Evolutionary conservation across 2,329 filamentous ascomycete genomes (phyloP).

Genomic region (Ophiostoma sp.): DNA sequence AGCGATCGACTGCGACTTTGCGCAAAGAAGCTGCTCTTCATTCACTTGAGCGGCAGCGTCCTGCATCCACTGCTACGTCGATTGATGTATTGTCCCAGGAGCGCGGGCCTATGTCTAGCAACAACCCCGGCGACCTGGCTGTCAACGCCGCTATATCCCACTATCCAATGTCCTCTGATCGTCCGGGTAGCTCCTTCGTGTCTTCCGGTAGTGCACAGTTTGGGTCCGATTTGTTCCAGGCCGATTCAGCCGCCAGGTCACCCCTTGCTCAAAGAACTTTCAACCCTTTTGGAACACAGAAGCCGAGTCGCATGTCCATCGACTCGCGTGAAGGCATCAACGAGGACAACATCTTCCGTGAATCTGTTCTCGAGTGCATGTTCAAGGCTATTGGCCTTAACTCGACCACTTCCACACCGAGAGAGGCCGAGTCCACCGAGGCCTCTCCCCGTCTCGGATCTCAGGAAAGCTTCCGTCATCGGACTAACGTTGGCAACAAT

Average conservation of each 20-base stretch:
- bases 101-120: slow-evolving; percentile 42
- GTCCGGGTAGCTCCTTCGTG: slow-evolving; percentile 32
- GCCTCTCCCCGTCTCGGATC: slow-evolving; percentile 79
- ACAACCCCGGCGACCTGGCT: slow-evolving; percentile 71
- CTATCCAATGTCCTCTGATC: slow-evolving; percentile 43
- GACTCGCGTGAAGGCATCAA: slow-evolving; percentile 77
- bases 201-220: slow-evolving; percentile 15
- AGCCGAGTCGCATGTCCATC: slow-evolving; percentile 45
- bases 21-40: slow-evolving; percentile 75
- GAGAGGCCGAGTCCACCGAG: slow-evolving; percentile 69
- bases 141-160: slow-evolving; percentile 53
- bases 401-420: slow-evolving; percentile 57
- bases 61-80: slow-evolving; percentile 40
- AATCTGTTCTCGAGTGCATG: slow-evolving; percentile 89
- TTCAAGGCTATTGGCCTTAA: slow-evolving; percentile 87
- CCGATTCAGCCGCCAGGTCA: slow-evolving; percentile 31
- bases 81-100: slow-evolving; percentile 40
- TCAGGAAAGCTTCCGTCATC: slow-evolving; percentile 74
- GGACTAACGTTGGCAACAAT: slow-evolving; percentile 70
- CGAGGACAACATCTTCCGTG: slow-evolving; percentile 82
- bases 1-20: slow-evolving; percentile 67
- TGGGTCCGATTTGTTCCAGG: slow-evolving; percentile 31
- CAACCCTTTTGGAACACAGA: slow-evolving; percentile 52
- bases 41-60: slow-evolving; percentile 47
- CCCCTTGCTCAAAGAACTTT: slow-evolving; percentile 48